Evolutionary conservation across 352 stramenopile species (phyloP), one percentile per base, ranked within the genome.

Genomic region (Phytophthora crassamura): DNA sequence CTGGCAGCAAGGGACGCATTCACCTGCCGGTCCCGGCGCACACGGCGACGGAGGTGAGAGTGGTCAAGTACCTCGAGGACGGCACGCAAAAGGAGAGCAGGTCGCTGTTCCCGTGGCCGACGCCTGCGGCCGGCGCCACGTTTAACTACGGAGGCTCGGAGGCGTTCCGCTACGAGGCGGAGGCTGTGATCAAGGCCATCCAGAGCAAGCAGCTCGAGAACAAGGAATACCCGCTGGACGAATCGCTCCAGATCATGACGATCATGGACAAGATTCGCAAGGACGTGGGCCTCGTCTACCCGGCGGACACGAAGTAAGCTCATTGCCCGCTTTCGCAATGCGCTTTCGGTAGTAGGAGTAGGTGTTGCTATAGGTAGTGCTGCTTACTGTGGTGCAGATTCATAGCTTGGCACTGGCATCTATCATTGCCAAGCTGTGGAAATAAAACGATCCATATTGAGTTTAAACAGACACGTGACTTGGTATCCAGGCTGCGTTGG

Each of bases 161-260:
- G 16, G 81, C 85, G 9, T 92, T 96, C 43, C 55, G 69, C 15
- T 94, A 93, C 64, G 87, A 96, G 69, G 84, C 75, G 3, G 75
- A 83, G 51, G 79, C 84, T 2, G 84, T 94, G 9, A 76, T 72
- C 1, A 59, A 81, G 20, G 80, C 81, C 4, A 85, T 97, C 39
- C 59, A 76, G 64, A 67, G 65, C 39, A 72, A 82, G 48, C 53
- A 82, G 18, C 72, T 55, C 6, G 73, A 94, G 58, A 60, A 5
- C 42, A 33, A 47, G 47, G 72, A 84, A 35, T 89, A 87, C 43
- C 64, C 82, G n/a, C 72, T 72, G 50, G 50, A 74, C 15, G 80
- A 91, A 30, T 87, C 76, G 57, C 65, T 93, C 20, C 57, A 75
- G 33, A 67, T 90, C 39, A 77, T 78, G 50, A 57, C 52, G 16